phyloP scores from a whole-genome alignment of 192 early-diverging fungal genomes.

The Glomus cerebriforme region DNA sequence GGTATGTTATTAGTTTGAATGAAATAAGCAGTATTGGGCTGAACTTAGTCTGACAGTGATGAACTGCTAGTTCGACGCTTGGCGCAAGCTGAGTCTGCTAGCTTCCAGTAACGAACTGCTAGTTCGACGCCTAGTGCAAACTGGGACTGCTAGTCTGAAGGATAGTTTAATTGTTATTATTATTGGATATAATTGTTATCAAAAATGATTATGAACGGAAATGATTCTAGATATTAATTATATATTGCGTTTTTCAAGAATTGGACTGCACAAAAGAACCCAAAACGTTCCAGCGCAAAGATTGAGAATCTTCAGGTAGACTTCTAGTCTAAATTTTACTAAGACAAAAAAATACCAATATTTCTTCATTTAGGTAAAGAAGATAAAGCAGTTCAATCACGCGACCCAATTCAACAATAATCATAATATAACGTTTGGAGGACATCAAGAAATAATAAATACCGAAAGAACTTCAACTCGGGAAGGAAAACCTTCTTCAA shows the following conservation, averaged over 20 bases:
- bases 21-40: too few relatives aligned
- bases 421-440: slow-evolving; percentile 4
- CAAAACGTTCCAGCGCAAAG: background rate
- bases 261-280: slow-evolving; percentile 1
- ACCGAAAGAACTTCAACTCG: background rate
- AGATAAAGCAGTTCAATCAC: background rate
- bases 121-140: too few relatives aligned
- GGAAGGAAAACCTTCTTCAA: background rate
- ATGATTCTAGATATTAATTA: slow-evolving; percentile 9
- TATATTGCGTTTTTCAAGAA: background rate
- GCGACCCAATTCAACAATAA: background rate
- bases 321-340: slow-evolving; percentile 11
- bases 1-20: too few relatives aligned
- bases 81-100: too few relatives aligned
- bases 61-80: too few relatives aligned
- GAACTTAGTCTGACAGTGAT: too few relatives aligned
- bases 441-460: background rate
- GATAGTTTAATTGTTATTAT: too few relatives aligned
- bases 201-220: background rate
- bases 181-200: too few relatives aligned
- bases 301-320: background rate
- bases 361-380: slow-evolving; percentile 4
- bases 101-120: too few relatives aligned
- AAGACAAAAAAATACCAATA: slow-evolving; percentile 20
- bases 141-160: too few relatives aligned